phyloP scores from a whole-genome alignment of 768 basidiomycete species.

The Nidularia pulvinata region DNA sequence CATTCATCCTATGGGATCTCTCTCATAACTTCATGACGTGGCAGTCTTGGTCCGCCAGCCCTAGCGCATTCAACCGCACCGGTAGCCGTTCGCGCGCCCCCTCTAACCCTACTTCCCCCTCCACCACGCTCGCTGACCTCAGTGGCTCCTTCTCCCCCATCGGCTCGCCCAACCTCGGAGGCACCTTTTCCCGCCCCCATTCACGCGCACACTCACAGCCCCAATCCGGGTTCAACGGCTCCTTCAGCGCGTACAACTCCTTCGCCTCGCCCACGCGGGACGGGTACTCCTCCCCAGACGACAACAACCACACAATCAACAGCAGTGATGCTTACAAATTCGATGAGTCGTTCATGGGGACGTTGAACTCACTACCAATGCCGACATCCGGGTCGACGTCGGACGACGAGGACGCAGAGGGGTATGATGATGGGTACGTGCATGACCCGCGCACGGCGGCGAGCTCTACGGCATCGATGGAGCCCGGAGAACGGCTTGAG shows the following conservation, averaged over 20 bases:
- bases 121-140: constrained; percentile 18
- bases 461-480: constrained; percentile 69
- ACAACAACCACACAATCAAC: constrained; percentile 26
- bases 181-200: constrained; percentile 54
- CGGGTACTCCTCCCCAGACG: constrained; percentile 41
- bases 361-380: constrained; percentile 58
- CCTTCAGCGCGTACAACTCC: constrained; percentile 3
- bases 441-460: constrained; percentile 52
- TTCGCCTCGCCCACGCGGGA: constrained; percentile 16
- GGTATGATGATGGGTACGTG: constrained; percentile 54
- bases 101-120: constrained; percentile 70
- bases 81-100: constrained; percentile 62
- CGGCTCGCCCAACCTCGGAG: constrained; percentile 37
- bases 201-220: constrained; percentile 62
- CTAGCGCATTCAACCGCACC: constrained; percentile 40
- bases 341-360: constrained; percentile 36
- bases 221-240: constrained; percentile 24
- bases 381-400: constrained; percentile 45
- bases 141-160: constrained; percentile 26
- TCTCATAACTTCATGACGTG: constrained; percentile 5
- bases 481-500: constrained; percentile 72
- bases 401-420: constrained; percentile 57
- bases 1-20: constrained; percentile 3
- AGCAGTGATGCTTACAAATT: constrained; percentile 15
- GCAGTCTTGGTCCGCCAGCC: constrained; percentile 37